phyloP scores from a whole-genome alignment of 768 basidiomycete genomes.

The Megacollybia marginata region DNA sequence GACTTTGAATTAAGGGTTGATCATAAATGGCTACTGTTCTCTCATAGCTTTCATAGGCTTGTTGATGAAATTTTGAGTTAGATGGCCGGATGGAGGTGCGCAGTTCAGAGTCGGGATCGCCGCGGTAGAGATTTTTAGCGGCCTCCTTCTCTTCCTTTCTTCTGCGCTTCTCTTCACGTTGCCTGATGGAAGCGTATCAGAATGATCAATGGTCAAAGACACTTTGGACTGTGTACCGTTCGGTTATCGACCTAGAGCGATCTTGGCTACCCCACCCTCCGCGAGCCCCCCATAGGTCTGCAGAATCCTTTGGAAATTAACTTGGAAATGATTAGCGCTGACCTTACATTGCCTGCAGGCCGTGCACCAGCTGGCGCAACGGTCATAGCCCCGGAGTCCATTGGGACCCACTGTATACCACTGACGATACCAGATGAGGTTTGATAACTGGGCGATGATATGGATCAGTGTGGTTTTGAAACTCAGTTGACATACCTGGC shows the following conservation, averaged over 20 bases:
- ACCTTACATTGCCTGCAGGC: slow-evolving; percentile 47
- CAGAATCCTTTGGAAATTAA: slow-evolving; percentile 40
- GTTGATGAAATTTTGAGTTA: too few relatives aligned
- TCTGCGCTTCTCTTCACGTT: slow-evolving; percentile 35
- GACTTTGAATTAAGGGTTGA: too few relatives aligned
- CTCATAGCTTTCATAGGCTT: too few relatives aligned
- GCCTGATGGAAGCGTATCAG: slow-evolving; percentile 24
- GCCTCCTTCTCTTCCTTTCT: slow-evolving; percentile 40
- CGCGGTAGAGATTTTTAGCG: slow-evolving; percentile 31
- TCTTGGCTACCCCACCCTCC: slow-evolving; percentile 36
- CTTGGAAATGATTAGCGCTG: background rate
- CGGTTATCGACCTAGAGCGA: slow-evolving; percentile 33
- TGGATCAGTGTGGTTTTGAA: slow-evolving; percentile 5
- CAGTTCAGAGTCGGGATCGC: slow-evolving; percentile 41
- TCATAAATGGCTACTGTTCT: too few relatives aligned
- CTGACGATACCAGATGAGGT: slow-evolving; percentile 59
- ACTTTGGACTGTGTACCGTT: slow-evolving; percentile 29
- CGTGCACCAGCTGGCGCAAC: slow-evolving; percentile 53
- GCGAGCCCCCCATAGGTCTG: slow-evolving; percentile 53
- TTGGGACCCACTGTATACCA: slow-evolving; percentile 62
- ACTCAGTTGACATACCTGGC: slow-evolving; percentile 59
- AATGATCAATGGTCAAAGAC: background rate
- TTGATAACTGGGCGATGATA: slow-evolving; percentile 48
- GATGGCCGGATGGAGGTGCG: too few relatives aligned
- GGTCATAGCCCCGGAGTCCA: slow-evolving; percentile 57